phyloP scores from a whole-genome alignment of 1,139 yeast genomes.

The Saccharomyces hybrid region DNA sequence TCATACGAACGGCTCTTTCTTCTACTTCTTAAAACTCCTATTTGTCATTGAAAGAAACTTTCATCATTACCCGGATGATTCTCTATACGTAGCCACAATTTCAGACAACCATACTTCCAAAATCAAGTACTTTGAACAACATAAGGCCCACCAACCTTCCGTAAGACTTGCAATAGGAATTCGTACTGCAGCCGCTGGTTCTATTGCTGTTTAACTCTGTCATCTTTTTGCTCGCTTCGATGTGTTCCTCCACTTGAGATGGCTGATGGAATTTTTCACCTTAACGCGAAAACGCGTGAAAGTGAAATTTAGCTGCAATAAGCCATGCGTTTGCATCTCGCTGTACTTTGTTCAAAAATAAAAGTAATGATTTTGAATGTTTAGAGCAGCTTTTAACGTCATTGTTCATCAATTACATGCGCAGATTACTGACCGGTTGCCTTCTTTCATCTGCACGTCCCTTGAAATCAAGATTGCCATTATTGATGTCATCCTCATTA shows the following conservation, averaged over 20 bases:
- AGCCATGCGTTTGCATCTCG: not conserved
- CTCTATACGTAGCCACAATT: not conserved
- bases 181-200: not conserved
- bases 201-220: not conserved
- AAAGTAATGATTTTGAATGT: not conserved
- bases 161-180: not conserved
- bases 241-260: not conserved
- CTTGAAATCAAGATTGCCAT: not conserved
- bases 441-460: not conserved
- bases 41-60: not conserved
- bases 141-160: not conserved
- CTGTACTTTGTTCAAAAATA: not conserved
- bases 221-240: not conserved
- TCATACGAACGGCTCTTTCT: not conserved
- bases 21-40: not conserved
- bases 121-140: not conserved
- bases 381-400: not conserved
- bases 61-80: not conserved
- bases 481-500: constrained; percentile 6
- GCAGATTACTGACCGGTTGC: not conserved
- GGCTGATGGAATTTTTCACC: constrained; percentile 1
- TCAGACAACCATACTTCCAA: not conserved
- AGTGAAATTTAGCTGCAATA: constrained; percentile 3
- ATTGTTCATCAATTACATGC: not conserved
- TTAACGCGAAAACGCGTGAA: not conserved